Conservation (phyloP, 208 protist genomes). For the Blechomonas ayalai region DNA sequence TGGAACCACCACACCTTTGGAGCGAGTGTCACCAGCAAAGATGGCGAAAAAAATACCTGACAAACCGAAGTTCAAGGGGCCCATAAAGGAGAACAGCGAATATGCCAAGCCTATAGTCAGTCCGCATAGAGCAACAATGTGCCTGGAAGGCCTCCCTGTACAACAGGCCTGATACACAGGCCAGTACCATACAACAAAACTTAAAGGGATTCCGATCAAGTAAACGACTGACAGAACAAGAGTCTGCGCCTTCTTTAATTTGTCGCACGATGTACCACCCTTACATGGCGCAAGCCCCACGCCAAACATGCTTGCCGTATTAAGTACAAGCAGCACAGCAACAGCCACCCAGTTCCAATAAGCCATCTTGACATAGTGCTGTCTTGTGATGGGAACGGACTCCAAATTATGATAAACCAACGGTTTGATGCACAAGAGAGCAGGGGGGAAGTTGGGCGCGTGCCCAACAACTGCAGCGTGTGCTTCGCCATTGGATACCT, state of each 20-base stretch:
- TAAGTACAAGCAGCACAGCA: slow-evolving; percentile 41
- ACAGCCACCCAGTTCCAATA: slow-evolving; percentile 68
- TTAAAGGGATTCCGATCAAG: slow-evolving; percentile 49
- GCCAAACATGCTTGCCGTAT: slow-evolving; percentile 35
- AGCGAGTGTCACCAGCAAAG: slow-evolving; percentile 21
- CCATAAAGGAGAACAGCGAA: slow-evolving; percentile 44
- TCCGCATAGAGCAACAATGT: slow-evolving; percentile 47
- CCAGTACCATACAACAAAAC: slow-evolving; percentile 72
- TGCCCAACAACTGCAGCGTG: slow-evolving; percentile 5
- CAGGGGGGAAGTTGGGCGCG: slow-evolving; percentile 63
- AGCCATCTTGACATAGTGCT: slow-evolving; percentile 36
- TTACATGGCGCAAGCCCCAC: slow-evolving; percentile 19
- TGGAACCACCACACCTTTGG: slow-evolving; percentile 17
- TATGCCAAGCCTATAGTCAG: slow-evolving; percentile 44
- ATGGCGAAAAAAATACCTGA: slow-evolving; percentile 38
- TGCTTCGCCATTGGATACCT: slow-evolving; percentile 17
- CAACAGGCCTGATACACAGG: slow-evolving; percentile 41
- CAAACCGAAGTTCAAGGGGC: slow-evolving; percentile 27
- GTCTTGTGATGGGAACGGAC: slow-evolving; percentile 24
- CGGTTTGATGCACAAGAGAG: slow-evolving; percentile 60
- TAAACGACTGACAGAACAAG: slow-evolving; percentile 41
- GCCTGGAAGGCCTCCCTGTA: slow-evolving; percentile 27
- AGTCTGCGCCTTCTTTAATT: slow-evolving; percentile 29
- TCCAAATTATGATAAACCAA: slow-evolving; percentile 61
- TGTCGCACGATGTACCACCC: slow-evolving; percentile 2